Percentiles rank a stretch among this genome's conserved stretches.
Conservation (phyloP, 805 yeast species). For the Pichia deserticola region DNA sequence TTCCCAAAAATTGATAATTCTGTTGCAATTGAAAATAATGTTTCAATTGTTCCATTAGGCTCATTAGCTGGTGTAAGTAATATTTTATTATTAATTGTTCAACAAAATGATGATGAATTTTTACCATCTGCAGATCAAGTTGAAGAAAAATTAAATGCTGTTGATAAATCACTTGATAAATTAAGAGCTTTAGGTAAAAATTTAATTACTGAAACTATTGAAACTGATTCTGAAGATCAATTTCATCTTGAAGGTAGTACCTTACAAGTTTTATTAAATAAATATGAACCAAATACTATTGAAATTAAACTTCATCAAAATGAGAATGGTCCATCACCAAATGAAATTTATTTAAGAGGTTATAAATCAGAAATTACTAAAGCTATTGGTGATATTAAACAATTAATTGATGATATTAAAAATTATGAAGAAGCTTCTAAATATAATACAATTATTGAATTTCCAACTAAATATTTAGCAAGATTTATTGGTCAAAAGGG, state of each 20-base stretch:
- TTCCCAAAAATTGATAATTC: conserved; percentile 37
- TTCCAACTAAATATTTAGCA: conserved; percentile 63
- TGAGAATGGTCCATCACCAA: conserved; percentile 31
- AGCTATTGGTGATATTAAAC: conserved; percentile 44
- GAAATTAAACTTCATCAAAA: conserved; percentile 45
- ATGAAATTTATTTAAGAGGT: conserved; percentile 65
- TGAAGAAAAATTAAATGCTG: conserved; percentile 43
- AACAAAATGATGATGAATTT: conserved; percentile 55
- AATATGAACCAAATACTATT: conserved; percentile 26
- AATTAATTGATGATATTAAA: conserved; percentile 42
- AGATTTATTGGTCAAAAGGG: conserved; percentile 91
- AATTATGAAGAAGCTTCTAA: conserved; percentile 33
- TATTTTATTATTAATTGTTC: conserved; percentile 49
- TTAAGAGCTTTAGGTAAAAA: conserved; percentile 52
- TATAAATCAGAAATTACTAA: conserved; percentile 51
- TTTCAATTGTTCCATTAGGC: conserved; percentile 55
- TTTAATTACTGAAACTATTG: conserved; percentile 44
- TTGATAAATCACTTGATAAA: conserved; percentile 45
- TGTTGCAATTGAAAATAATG: conserved; percentile 39
- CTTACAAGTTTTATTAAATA: conserved; percentile 31
- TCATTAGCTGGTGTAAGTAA: conserved; percentile 36
- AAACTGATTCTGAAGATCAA: conserved; percentile 51
- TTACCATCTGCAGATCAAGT: conserved; percentile 61
- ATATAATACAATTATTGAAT: conserved; percentile 40
- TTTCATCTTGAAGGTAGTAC: conserved; percentile 53